phyloP scores from a whole-genome alignment of 1,284 basidiomycete genomes.

The Vanrija pseudolonga region DNA sequence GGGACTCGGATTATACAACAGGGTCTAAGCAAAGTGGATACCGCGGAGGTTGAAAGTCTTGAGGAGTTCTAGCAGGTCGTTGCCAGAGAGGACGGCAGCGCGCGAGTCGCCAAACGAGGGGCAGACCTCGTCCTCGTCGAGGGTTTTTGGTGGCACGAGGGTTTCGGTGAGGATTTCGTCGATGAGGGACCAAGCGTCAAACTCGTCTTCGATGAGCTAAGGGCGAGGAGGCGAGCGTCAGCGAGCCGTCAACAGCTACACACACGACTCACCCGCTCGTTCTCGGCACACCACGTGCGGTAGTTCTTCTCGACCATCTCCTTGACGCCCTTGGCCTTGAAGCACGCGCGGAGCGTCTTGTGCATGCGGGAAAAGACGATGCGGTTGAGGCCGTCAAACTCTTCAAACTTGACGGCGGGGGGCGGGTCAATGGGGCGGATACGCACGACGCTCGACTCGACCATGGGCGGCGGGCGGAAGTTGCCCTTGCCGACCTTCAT shows the following conservation, averaged over 20 bases:
- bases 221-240: neutral
- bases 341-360: slow-evolving; percentile 84
- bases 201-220: slow-evolving; percentile 68
- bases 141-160: slow-evolving; percentile 17
- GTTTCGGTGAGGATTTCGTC: slow-evolving; percentile 67
- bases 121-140: slow-evolving; percentile 17
- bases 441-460: slow-evolving; percentile 83
- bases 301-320: slow-evolving; percentile 93
- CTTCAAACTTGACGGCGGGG: slow-evolving; percentile 90
- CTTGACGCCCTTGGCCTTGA: slow-evolving; percentile 85
- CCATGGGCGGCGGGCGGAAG: slow-evolving; percentile 92
- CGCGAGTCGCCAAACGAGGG: slow-evolving; percentile 62
- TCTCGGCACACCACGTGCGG: slow-evolving; percentile 87
- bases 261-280: slow-evolving; percentile 59
- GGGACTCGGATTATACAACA: slow-evolving; percentile 10
- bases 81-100: slow-evolving; percentile 78
- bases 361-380: slow-evolving; percentile 88
- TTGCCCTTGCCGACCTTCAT: slow-evolving; percentile 96
- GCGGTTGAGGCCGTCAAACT: slow-evolving; percentile 91
- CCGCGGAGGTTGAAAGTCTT: slow-evolving; percentile 77
- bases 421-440: slow-evolving; percentile 91
- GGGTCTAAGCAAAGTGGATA: slow-evolving; percentile 68
- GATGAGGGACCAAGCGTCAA: slow-evolving; percentile 68
- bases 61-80: slow-evolving; percentile 72
- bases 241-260: neutral